Base-by-base conservation (phyloP, 768 basidiomycete species). In the Leucocoprinus leucothites region DNA sequence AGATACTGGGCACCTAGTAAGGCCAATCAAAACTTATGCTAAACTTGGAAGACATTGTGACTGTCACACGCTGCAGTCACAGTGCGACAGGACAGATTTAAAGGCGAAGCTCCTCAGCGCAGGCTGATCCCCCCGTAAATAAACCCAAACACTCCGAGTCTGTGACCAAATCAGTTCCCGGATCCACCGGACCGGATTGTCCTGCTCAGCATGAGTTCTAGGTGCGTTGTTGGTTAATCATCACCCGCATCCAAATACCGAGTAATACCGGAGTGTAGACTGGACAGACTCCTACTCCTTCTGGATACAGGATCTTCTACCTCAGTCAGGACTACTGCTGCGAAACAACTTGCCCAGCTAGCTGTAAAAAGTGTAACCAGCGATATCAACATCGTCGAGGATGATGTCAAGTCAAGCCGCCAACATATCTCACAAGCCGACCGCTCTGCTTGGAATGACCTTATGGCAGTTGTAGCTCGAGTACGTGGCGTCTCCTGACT, bases 211-310 rank as follows among this genome's bases (percentile, higher is more conserved):
- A 90, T 90, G 88, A 87, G 87, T 70, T 90, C 88, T 62, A 86
- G 88, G 88, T 86, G 42, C 57, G 61, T 61, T 14, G 66, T 57
- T 9, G 58, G 53, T 58, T 22, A 58, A 44, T 34, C 19, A 14
- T 36, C 36, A 31, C 24, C 3, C 50, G 13, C 22, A 26, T 51
- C 13, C 21, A 25, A 18, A 14, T 9, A 19, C n/a, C n/a, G 34
- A 45, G n/a, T 41, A 45, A n/a, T 5, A 21, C 19, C 3, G 28
- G n/a, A 46, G 13, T 38, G 51, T 64, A 96, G 95, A 77, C 86
- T 98, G 77, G 97, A 98, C 81, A 87, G 97, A 71, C 89, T 99
- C 75, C 86, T 99, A 68, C 82, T 92, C 64, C 82, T 99, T 43
- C 84, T 99, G 59, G 95, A 98, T 69, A 94, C 94, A 35, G 97